Evolutionary conservation across 1,284 basidiomycete species (phyloP), one percentile per base, ranked within the genome.

Genomic region (Entoloma clypeatum): DNA sequence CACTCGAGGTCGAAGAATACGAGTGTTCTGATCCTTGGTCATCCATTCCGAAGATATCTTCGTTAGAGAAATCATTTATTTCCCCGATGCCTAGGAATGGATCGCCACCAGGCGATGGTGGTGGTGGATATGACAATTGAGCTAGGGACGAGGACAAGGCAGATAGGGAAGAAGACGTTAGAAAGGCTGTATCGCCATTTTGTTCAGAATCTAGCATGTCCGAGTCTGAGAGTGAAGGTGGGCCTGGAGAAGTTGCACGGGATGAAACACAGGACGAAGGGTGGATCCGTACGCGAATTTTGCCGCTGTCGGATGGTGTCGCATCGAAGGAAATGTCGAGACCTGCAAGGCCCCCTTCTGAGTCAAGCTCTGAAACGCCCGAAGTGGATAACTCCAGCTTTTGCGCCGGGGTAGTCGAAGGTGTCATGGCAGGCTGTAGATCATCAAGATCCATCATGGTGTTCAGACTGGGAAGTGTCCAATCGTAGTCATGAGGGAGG

Each of bases 271-370:
- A 61, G n/a, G 73, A 64, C 10, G 76, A 67, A 22, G 80, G 73
- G 57, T 86, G 79, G 49, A 86, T 84, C 48, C 78, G 72, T 29
- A 86, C 82, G 44, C 79, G 79, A 51, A 86, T 81, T 62, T 77
- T 82, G 44, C 83, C 80, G 54, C 82, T 74, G 49, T 81, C 74
- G 32, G 72, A 68, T 26, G 78, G 65, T 25, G 68, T 69, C 27
- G 81, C 66, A 48, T 85, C 82, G 53, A 87, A 85, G 30, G 81
- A 82, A 56, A 88, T 79, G 51, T 83, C 77, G 40, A 87, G 64
- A 33, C 72, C 77, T 43, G 72, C 72, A 33, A 83, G 65, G 36
- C 57, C 63, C 42, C 66, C 73, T 24, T 75, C 67, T 25, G 69
- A 67, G 36, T 71, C 71, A 34, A 68, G 53, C n/a, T n/a, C n/a